phyloP scores from a whole-genome alignment of 2,329 filamentous ascomycete genomes.

The Fusarium coicis region DNA sequence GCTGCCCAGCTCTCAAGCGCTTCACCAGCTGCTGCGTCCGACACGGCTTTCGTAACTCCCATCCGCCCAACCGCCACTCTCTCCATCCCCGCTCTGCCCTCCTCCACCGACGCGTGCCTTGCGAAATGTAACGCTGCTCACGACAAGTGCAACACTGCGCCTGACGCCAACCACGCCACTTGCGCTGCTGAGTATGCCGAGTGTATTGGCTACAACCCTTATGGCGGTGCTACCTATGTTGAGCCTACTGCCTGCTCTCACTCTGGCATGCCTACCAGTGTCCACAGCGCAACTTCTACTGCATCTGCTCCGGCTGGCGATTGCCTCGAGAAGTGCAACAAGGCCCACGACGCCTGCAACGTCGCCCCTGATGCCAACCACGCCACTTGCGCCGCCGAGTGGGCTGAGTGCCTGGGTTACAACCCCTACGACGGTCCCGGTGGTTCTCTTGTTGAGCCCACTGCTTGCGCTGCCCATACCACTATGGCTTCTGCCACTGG shows the following conservation, averaged over 20 bases:
- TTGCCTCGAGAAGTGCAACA: constrained; percentile 2
- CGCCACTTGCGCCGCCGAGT: constrained; percentile 3
- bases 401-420: not conserved
- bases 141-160: not conserved
- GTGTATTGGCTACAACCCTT: constrained; percentile 22
- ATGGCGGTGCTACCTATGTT: no score
- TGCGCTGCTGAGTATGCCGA: not conserved
- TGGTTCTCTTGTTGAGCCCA: not conserved
- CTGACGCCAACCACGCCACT: constrained; percentile 9
- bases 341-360: not conserved
- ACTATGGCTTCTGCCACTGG: not conserved
- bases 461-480: not conserved
- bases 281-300: no score
- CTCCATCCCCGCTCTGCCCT: not conserved
- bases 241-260: not conserved
- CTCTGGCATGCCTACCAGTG: not conserved
- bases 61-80: constrained; percentile 14
- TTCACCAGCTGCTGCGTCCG: not conserved
- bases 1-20: constrained; percentile 10
- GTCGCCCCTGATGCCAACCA: constrained; percentile 6
- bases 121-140: constrained; percentile 1
- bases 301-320: not conserved
- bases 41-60: not conserved
- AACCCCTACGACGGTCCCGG: constrained; percentile 1
- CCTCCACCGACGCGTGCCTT: constrained; percentile 6